Base-by-base conservation (phyloP, 2,329 filamentous ascomycete genomes). In the Cladosporium sp. region DNA sequence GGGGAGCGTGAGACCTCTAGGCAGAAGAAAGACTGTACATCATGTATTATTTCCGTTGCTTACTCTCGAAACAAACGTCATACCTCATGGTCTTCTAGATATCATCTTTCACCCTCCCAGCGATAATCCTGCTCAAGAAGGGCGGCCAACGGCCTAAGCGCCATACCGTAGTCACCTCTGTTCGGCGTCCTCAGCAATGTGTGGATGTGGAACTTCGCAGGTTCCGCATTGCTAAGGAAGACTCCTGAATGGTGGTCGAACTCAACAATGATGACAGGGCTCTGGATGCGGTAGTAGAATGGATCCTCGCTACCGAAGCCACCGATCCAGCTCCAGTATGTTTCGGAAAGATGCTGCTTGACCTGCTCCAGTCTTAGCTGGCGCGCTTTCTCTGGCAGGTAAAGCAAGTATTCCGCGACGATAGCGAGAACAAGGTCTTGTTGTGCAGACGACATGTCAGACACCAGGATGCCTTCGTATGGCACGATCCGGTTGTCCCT, bases 191-290 rank as follows among this genome's bases (percentile, higher is more conserved):
- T 78, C 68, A 92, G 78, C 62, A 92, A 78, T 0, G 91, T 93
- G 75, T 94, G 91, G 26, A 92, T 90, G 71, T 94, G 91, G 71
- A 92, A 94, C 77, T 90, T 91, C 36, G 87, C 88, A 0, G 91
- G 91, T 76, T 91, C 86, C 59, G 82, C 81, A 74, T 93, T 94
- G 1, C 84, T 87, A 72, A 94, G 76, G 71, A 93, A 93, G 0
- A 93, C 91, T 0, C 91, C 90, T 0, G 87, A 91, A 76, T 93
- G 91, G 73, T 92, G 90, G 72, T 93, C 91, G 72, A 94, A 91
- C 81, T 94, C 91, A 61, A 90, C 81, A 1, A 93, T 80, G 0
- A 92, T 81, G 0, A 93, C 90, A 0, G 90, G 90, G 69, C 87
- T 92, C 77, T 94, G 91, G 3, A 94, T 84, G 0, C 91, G 84